A percentile compares a stretch with the other conserved stretches of the same genome.
phyloP scores from a whole-genome alignment of 2,329 filamentous ascomycete genomes.

The Trichoderma atrobrunneum region DNA sequence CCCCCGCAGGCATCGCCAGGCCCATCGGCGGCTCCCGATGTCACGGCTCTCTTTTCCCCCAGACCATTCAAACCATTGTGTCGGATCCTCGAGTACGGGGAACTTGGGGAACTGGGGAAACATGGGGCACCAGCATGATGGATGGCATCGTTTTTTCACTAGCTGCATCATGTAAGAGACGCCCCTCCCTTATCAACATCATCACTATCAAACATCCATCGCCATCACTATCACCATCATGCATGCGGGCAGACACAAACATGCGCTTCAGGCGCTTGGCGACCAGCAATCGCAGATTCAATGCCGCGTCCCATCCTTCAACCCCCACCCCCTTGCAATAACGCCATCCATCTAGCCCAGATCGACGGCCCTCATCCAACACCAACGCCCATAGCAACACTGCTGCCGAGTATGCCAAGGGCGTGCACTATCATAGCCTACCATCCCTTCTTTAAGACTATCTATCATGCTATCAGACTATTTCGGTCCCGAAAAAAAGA shows the following conservation, averaged over 20 bases:
- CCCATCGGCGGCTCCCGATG: slow-evolving; percentile 16
- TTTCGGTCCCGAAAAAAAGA: background rate
- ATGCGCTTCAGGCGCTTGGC: background rate
- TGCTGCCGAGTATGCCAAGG: background rate
- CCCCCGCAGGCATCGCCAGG: slow-evolving; percentile 16
- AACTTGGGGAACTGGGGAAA: slow-evolving; percentile 14
- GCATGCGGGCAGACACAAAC: background rate
- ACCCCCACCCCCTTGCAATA: background rate
- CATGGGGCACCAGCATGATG: background rate
- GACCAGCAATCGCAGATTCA: background rate
- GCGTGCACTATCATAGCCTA: background rate
- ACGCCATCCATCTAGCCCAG: background rate
- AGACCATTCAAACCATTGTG: background rate
- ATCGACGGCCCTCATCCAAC: background rate
- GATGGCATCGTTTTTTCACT: background rate
- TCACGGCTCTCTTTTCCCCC: background rate
- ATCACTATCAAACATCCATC: background rate
- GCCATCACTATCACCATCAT: background rate
- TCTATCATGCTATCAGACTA: background rate
- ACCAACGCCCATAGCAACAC: background rate
- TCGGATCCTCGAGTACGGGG: slow-evolving; percentile 5
- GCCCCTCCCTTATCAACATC: background rate
- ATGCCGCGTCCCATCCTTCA: background rate
- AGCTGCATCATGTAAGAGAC: background rate
- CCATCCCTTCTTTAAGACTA: background rate